These are phyloP conservation scores for Striga hermonthica DNA, from an alignment of 305 asterid species.

Conservation along the genomic window DNA sequence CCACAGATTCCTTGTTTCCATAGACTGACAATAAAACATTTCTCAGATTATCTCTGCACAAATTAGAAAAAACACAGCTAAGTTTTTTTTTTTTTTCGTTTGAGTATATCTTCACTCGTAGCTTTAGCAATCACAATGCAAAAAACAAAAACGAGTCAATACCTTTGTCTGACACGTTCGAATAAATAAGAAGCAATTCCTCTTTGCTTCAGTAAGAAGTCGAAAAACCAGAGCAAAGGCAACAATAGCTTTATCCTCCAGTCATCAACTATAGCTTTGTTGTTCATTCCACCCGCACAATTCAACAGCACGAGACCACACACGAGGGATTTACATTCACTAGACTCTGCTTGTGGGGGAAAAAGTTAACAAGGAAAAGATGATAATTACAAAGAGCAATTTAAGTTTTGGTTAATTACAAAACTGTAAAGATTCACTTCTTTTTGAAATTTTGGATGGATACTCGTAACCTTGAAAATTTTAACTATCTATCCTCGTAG, in stretches of 20 bases:
- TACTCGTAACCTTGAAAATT: background rate
- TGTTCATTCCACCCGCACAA: conserved; percentile 97
- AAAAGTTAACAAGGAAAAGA: background rate
- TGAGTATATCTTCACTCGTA: background rate
- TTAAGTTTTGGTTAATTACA: too few species aligned
- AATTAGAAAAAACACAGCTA: conserved; percentile 24
- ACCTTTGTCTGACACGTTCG: conserved; percentile 67
- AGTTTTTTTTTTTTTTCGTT: background rate
- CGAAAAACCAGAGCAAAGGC: conserved; percentile 78
- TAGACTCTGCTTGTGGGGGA: conserved; percentile 45
- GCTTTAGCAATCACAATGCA: conserved; percentile 5
- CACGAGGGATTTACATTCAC: conserved; percentile 37
- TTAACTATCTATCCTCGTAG: background rate
- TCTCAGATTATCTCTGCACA: conserved; percentile 63
- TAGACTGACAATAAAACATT: conserved; percentile 64
- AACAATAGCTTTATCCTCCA: conserved; percentile 82
- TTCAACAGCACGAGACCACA: conserved; percentile 77
- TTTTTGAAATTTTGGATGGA: too few species aligned
- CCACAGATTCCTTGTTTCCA: conserved; percentile 78
- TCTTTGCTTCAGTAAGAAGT: conserved; percentile 69
- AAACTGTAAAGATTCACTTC: background rate
- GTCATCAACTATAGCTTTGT: conserved; percentile 93
- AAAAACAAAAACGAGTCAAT: conserved; percentile 2
- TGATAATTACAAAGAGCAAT: background rate
- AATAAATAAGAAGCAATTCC: conserved; percentile 61